Conservation (phyloP, 2,329 filamentous ascomycete genomes). For the Penicillium thymicola region DNA sequence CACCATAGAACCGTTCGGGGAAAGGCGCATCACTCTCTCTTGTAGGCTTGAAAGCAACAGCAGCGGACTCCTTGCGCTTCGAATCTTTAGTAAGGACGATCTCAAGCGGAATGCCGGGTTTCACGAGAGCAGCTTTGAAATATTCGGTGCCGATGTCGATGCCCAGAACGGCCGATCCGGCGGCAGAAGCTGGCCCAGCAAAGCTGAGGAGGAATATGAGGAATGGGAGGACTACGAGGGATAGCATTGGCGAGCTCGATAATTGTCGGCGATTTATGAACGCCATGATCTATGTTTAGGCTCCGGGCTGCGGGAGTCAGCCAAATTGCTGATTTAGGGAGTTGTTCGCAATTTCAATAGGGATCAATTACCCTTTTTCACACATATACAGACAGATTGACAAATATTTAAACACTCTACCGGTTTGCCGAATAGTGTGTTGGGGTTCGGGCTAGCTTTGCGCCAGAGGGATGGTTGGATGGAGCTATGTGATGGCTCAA, state of each 20-base stretch:
- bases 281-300: constrained; percentile 33
- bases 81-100: constrained; percentile 98
- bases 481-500: constrained; percentile 12
- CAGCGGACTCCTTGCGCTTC: constrained; percentile 88
- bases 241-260: constrained; percentile 35
- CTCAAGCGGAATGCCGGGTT: constrained; percentile 93
- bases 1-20: constrained; percentile 88
- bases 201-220: constrained; percentile 54
- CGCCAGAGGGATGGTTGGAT: constrained; percentile 12
- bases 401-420: constrained; percentile 5
- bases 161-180: constrained; percentile 76
- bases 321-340: not conserved
- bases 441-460: constrained; percentile 13
- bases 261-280: constrained; percentile 27
- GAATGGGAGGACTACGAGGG: constrained; percentile 48
- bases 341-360: not conserved
- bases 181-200: constrained; percentile 56
- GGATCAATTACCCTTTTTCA: not conserved
- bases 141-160: constrained; percentile 95
- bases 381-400: constrained; percentile 11
- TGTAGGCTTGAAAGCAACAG: constrained; percentile 90
- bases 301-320: constrained; percentile 22
- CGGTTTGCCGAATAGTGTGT: constrained; percentile 13
- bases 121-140: constrained; percentile 93
- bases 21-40: constrained; percentile 63